Conservation (phyloP, 306 rosid species). For the Trichosanthes cucumerina region DNA sequence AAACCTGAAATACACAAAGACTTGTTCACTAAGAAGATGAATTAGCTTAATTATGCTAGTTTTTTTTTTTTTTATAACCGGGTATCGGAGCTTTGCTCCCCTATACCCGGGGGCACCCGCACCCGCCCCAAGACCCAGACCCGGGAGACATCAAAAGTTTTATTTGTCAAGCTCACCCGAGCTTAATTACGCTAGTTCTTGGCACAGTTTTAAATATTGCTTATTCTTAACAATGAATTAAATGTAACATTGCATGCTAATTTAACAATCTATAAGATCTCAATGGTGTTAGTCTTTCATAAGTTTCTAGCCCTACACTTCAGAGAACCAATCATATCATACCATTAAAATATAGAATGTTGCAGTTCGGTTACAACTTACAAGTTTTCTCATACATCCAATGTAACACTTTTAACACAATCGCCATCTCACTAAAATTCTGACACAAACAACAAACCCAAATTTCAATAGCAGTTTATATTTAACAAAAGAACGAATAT, state of each 20-base stretch:
- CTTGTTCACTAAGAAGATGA: neutral
- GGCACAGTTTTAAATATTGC: neutral
- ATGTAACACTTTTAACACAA: neutral
- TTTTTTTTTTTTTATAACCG: no score
- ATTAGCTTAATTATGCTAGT: neutral
- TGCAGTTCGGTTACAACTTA: neutral
- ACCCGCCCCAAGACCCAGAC: no score
- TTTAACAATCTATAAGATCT: neutral
- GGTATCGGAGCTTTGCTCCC: no score
- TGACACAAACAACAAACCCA: neutral
- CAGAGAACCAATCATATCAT: neutral
- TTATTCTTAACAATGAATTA: neutral
- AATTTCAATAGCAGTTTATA: neutral
- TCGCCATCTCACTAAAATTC: neutral
- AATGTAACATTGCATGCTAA: neutral
- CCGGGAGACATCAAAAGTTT: no score
- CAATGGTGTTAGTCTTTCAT: neutral
- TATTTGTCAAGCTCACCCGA: no score
- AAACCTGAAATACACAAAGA: conserved; percentile 41
- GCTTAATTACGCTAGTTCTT: neutral
- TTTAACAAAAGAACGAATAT: neutral
- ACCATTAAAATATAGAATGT: neutral
- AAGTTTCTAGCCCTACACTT: neutral
- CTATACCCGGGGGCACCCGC: no score
- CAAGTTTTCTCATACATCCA: neutral